phyloP scores from a whole-genome alignment of 2,329 filamentous ascomycete species.

The Hypomyces perniciosus region DNA sequence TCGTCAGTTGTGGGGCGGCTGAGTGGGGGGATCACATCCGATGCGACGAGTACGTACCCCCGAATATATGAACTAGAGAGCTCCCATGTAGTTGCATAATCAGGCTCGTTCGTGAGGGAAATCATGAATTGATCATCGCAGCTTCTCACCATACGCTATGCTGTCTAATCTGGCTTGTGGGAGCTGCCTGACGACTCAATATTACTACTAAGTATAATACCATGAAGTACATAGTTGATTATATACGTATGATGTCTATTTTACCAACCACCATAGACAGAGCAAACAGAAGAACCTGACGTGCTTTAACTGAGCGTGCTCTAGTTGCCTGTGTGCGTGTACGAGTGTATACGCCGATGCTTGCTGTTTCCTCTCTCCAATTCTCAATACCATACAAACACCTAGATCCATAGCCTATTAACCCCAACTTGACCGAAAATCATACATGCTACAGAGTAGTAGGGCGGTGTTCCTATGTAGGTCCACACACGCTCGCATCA shows the following conservation, averaged over 20 bases:
- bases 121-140: too few species aligned
- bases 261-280: not conserved
- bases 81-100: not conserved
- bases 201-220: not conserved
- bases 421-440: constrained; percentile 7
- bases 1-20: not conserved
- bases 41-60: not conserved
- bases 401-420: not conserved
- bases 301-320: not conserved
- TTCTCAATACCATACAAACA: not conserved
- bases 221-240: not conserved
- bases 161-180: not conserved
- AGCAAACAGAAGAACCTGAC: not conserved
- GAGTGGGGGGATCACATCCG: not conserved
- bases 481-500: constrained; percentile 3
- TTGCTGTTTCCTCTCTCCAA: not conserved
- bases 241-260: not conserved
- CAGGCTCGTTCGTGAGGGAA: too few species aligned
- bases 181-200: too few species aligned
- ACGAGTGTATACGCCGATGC: not conserved
- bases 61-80: not conserved
- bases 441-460: constrained; percentile 3
- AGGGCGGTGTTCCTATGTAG: not conserved
- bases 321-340: not conserved
- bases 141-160: not conserved